Evolutionary conservation across 371 early-diverging fungal genomes (phyloP).

Genomic region (Massospora cicadina): DNA sequence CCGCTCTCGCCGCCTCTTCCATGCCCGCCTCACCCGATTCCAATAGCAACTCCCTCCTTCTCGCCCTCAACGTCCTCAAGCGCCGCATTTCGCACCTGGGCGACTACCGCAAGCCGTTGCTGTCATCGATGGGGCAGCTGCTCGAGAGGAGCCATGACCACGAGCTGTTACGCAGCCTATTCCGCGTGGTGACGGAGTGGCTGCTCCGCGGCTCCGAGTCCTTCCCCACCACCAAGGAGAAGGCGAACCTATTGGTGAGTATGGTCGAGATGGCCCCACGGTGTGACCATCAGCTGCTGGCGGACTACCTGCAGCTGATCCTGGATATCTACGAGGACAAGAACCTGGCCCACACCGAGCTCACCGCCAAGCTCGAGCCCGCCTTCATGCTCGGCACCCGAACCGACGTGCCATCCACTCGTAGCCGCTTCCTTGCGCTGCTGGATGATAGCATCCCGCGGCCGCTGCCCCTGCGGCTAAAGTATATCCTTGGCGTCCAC

Average conservation of each 20-base stretch:
- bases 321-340: constrained; percentile 69
- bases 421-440: constrained; percentile 59
- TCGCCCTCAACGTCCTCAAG: constrained; percentile 56
- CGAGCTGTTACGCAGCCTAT: constrained; percentile 46
- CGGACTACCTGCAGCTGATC: constrained; percentile 72
- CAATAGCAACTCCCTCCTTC: constrained; percentile 36
- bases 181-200: constrained; percentile 81
- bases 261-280: constrained; percentile 70
- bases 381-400: constrained; percentile 84
- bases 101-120: constrained; percentile 73
- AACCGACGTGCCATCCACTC: constrained; percentile 50
- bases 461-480: constrained; percentile 47
- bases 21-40: constrained; percentile 20
- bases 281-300: constrained; percentile 39
- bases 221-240: constrained; percentile 92
- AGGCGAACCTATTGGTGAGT: constrained; percentile 70
- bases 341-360: constrained; percentile 63
- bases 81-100: constrained; percentile 57
- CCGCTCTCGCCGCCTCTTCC: constrained; percentile 15
- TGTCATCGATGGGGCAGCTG: constrained; percentile 60
- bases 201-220: constrained; percentile 44
- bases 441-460: constrained; percentile 60
- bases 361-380: constrained; percentile 81
- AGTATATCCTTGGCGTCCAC: constrained; percentile 81
- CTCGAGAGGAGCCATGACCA: constrained; percentile 63